Evolutionary conservation across 1,284 basidiomycete genomes (phyloP), one percentile per base, ranked within the genome.

Genomic region (Leccinum brunneo-olivaceum): DNA sequence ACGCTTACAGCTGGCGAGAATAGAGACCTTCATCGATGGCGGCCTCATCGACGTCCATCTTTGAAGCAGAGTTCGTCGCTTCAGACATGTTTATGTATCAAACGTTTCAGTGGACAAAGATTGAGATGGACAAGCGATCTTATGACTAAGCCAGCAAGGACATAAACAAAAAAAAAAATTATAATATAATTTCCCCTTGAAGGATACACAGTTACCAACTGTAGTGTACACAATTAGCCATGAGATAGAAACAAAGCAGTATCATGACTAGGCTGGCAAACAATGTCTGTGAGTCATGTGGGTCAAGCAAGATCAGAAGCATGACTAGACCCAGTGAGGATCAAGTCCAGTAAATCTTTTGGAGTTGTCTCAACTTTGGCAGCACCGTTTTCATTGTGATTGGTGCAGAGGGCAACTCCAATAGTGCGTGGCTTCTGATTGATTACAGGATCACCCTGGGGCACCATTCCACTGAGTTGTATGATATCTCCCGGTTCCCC

Each of bases 21-120:
- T 97, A 97, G 39, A 97, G 74, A 48, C 91, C 90, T 73, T 95
- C 91, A 64, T 90, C 86, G 65, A 90, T 89, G 50, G 83, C 76
- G 28, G 81, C 74, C 64, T 90, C 87, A 65, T 90, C 86, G 52
- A 90, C 76, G 51, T 90, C 87, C 87, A 90, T 90, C 55, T 76
- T 77, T 23, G 71, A 66, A 41, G 68, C 61, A 35, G 71, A 55
- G 52, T 76, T 77, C 19, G 69, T 65, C 14, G 69, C 51, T 39
- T 71, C 67, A 35, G 77, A 65, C 81, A 84, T 85, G 19, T 44
- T 55, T 32, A 35, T 45, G 19, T 49, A 36, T 35, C n/a, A 28
- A 20, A 19, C 5, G 25, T 23, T 47, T 27, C 49, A 40, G 14
- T 25, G 19, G 34, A 39, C 39, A 34, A 43, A 41, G 39, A 33